A percentile compares a stretch with the other conserved stretches of the same genome.
Conservation (phyloP, 305 asterid genomes). For the Striga hermonthica region DNA sequence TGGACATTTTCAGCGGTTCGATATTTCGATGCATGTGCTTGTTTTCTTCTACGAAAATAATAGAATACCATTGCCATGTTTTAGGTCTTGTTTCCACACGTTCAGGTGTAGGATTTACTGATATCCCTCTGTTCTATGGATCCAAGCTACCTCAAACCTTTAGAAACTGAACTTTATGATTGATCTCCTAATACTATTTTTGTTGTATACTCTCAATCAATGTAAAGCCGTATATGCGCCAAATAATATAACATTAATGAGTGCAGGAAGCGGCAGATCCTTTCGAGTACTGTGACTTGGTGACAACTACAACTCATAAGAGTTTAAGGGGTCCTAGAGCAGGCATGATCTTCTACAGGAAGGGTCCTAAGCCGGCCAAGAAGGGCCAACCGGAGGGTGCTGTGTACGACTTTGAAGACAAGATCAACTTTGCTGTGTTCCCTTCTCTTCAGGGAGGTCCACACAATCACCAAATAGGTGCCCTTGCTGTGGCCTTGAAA, state of each 20-base stretch:
- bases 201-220: too few relatives aligned
- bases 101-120: too few relatives aligned
- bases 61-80: too few relatives aligned
- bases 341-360: slow-evolving; percentile 95
- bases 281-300: slow-evolving; percentile 86
- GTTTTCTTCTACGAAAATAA: background rate
- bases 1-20: slow-evolving; percentile 5
- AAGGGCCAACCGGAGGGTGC: slow-evolving; percentile 92
- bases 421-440: slow-evolving; percentile 92
- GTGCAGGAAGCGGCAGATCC: slow-evolving; percentile 84
- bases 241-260: background rate
- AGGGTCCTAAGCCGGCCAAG: slow-evolving; percentile 97
- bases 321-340: slow-evolving; percentile 96
- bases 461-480: slow-evolving; percentile 98
- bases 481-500: slow-evolving; percentile 92
- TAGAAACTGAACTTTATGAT: too few relatives aligned
- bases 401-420: slow-evolving; percentile 88
- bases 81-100: too few relatives aligned
- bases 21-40: slow-evolving; percentile 1
- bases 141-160: too few relatives aligned
- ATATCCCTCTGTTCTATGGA: too few relatives aligned
- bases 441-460: slow-evolving; percentile 98
- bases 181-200: too few relatives aligned
- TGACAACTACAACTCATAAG: slow-evolving; percentile 94
- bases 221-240: too few relatives aligned